phyloP scores from a whole-genome alignment of 2,329 filamentous ascomycete species.

The Alternaria sp. region DNA sequence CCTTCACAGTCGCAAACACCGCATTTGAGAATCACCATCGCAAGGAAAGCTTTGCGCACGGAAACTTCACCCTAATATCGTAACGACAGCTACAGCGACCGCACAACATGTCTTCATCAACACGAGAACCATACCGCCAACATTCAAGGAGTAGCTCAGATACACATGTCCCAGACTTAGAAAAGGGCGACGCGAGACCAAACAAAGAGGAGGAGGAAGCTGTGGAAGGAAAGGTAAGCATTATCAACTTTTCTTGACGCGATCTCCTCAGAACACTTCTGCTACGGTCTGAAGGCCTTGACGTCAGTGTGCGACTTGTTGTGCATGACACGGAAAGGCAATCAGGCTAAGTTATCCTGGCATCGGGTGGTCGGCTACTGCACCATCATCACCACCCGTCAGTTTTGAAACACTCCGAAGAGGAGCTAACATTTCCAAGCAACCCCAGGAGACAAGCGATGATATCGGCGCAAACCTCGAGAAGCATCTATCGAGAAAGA shows the following conservation, averaged over 20 bases:
- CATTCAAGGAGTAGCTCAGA: constrained; percentile 35
- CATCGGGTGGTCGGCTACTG: not conserved
- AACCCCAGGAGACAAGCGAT: constrained; percentile 14
- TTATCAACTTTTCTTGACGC: not conserved
- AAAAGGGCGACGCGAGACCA: constrained; percentile 20
- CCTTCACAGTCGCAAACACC: not conserved
- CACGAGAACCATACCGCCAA: constrained; percentile 17
- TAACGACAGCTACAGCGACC: not conserved
- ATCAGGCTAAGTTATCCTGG: not conserved
- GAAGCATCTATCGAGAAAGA: constrained; percentile 40
- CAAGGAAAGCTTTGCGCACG: not conserved
- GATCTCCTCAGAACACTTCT: not conserved
- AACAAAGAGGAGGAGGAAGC: constrained; percentile 12
- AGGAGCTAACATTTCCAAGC: constrained; percentile 8
- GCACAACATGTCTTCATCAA: constrained; percentile 23
- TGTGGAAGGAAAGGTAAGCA: constrained; percentile 11
- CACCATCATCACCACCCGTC: not conserved
- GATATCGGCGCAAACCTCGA: constrained; percentile 35
- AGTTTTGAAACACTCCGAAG: not conserved
- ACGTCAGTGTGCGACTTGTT: not conserved
- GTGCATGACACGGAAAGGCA: not conserved
- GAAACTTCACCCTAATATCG: not conserved
- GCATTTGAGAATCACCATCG: not conserved
- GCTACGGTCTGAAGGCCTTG: not conserved
- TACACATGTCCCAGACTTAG: constrained; percentile 19